Base-by-base conservation (phyloP, 2,329 filamentous ascomycete genomes). In the Coniochaeta sp. region DNA sequence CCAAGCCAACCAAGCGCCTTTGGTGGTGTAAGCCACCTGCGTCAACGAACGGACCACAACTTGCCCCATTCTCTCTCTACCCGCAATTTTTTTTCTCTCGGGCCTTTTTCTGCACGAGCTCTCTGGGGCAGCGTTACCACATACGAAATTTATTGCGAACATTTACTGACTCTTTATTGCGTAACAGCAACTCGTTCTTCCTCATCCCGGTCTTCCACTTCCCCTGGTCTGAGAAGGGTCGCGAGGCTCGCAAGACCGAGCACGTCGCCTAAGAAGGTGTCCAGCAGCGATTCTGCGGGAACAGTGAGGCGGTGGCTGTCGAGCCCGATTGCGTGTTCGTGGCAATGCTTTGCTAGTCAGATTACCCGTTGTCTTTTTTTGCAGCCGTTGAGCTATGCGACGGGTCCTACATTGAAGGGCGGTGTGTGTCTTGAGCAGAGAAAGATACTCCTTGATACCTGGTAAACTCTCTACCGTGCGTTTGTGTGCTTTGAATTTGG, bases 141-240 rank as follows among this genome's bases (percentile, higher is more conserved):
- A 30, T 32, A 12, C 24, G 6, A 30, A 52, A 30, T n/a, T 30
- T 10, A 22, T 34, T 47, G 28, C 40, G 30, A 61, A 44, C 55
- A 54, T 10, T 62, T n/a, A 62, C 74, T 79, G 71, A 80, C 70
- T 5, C 70, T 5, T 12, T 55, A 19, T 34, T 56, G 55, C 9
- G n/a, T 42, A 54, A 62, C 69, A 95, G 91, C 80, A 88, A 88
- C 77, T 87, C 84, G 30, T 96, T 96, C 86, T 95, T 96, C 81
- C 82, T 95, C 74, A 86, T 96, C 63, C 93, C 93, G 58, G 92
- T 97, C 64, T 88, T 89, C 68, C 92, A 96, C 81, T 96, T 97
- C 82, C 93, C 93, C 59, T 97, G 93, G 93, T 93, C 90, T 40
- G 88, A 89, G 68, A 89, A 89, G 77, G 89, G 85, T 58, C 84